These are phyloP conservation scores for Papiliotrema fonsecae DNA, from an alignment of 1,284 basidiomycete genomes.

Conservation along the genomic window DNA sequence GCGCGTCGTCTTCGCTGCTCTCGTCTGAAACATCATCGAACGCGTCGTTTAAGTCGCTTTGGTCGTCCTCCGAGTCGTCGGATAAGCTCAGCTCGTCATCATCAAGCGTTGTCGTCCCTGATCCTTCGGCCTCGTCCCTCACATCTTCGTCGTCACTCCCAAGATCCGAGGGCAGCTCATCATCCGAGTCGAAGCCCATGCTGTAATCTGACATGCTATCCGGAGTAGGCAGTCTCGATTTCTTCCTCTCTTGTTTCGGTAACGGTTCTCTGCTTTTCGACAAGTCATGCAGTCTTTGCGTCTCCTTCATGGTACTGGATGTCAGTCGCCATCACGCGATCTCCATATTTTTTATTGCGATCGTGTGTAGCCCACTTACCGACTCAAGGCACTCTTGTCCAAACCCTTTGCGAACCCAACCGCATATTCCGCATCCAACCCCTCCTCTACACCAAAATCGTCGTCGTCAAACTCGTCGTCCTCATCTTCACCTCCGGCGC, in stretches of 20 bases:
- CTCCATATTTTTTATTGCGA: background rate
- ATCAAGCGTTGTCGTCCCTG: conserved; percentile 7
- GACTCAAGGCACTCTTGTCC: conserved; percentile 35
- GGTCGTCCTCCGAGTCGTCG: conserved; percentile 23
- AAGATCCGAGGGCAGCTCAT: conserved; percentile 19
- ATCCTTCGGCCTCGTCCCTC: conserved; percentile 6
- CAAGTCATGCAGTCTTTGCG: conserved; percentile 42
- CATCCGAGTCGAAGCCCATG: conserved; percentile 32
- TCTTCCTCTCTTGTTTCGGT: conserved; percentile 27
- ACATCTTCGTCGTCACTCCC: conserved; percentile 19
- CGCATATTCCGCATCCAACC: conserved; percentile 15
- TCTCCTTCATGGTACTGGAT: conserved; percentile 43
- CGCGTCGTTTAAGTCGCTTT: conserved; percentile 22
- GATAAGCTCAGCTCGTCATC: conserved; percentile 13
- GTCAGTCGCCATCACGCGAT: conserved; percentile 1
- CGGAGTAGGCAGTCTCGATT: conserved; percentile 25
- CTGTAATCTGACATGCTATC: conserved; percentile 32
- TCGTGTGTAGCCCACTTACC: conserved; percentile 25
- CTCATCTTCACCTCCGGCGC: conserved; percentile 22
- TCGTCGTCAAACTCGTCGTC: conserved; percentile 22
- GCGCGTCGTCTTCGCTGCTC: conserved; percentile 10
- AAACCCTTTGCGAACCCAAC: conserved; percentile 35
- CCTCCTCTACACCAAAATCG: conserved; percentile 32
- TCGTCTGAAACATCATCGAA: conserved; percentile 13
- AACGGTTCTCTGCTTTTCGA: conserved; percentile 38